Conservation (phyloP, 2,329 filamentous ascomycete genomes). For the Monosporascus sp. region DNA sequence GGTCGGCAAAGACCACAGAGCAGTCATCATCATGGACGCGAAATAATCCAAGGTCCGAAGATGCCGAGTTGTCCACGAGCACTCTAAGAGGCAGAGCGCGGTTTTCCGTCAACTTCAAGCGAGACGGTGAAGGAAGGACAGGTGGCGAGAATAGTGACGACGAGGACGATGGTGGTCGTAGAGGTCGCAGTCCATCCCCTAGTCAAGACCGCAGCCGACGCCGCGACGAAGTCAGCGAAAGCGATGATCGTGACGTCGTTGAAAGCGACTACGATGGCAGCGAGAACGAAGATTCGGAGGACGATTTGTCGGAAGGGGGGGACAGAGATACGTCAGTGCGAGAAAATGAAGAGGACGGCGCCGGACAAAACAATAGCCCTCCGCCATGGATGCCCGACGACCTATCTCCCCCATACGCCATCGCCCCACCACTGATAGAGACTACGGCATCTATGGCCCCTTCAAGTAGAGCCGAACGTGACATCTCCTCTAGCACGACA, state of each 20-base stretch:
- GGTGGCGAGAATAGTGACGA: background rate
- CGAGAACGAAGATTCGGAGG: background rate
- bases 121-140: background rate
- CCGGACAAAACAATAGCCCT: background rate
- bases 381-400: background rate
- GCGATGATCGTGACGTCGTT: conserved; percentile 3
- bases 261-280: background rate
- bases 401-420: background rate
- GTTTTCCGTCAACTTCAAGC: background rate
- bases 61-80: conserved; percentile 1
- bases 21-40: conserved; percentile 9
- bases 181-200: background rate
- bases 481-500: background rate
- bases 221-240: conserved; percentile 2
- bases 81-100: conserved; percentile 1
- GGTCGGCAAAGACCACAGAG: conserved; percentile 6
- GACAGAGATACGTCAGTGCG: background rate
- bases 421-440: background rate
- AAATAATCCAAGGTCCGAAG: conserved; percentile 2
- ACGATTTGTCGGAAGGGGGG: background rate
- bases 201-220: background rate
- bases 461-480: background rate
- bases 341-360: background rate
- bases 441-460: background rate
- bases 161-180: background rate